These are phyloP conservation scores for Colletotrichum simmondsii DNA, from an alignment of 2,329 filamentous ascomycete species.

Conservation along the genomic window DNA sequence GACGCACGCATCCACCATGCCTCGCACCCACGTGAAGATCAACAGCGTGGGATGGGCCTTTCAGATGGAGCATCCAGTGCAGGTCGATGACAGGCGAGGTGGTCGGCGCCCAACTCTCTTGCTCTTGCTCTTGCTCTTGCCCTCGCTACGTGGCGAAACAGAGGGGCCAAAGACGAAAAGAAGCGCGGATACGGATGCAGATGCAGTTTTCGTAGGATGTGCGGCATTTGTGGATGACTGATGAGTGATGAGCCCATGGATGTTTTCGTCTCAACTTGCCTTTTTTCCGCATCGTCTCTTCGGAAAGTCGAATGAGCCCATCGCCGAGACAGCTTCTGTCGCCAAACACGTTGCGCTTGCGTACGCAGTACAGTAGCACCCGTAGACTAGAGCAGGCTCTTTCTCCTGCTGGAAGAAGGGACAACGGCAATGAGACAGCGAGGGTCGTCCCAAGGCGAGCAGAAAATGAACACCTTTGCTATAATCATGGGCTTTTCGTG, in stretches of 20 bases:
- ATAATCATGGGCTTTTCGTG: background rate
- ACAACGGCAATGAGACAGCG: slow-evolving; percentile 19
- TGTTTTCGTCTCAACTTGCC: background rate
- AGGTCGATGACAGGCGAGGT: background rate
- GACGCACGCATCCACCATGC: background rate
- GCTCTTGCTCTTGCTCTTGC: background rate
- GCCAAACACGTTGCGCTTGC: slow-evolving; percentile 21
- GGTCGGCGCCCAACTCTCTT: background rate
- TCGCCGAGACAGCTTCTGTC: slow-evolving; percentile 25
- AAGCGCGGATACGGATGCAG: background rate
- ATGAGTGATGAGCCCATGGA: background rate
- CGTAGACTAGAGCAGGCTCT: background rate
- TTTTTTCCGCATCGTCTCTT: background rate
- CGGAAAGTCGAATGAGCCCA: slow-evolving; percentile 2
- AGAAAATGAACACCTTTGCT: background rate
- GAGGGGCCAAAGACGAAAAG: background rate
- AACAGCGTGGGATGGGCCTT: background rate
- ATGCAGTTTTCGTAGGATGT: background rate
- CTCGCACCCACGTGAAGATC: slow-evolving; percentile 26
- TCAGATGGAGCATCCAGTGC: slow-evolving; percentile 25
- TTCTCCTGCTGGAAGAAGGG: slow-evolving; percentile 5
- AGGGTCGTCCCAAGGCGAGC: slow-evolving; percentile 22
- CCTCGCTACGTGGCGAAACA: background rate
- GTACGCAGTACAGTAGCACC: background rate
- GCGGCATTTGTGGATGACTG: background rate